Conservation (phyloP, 345 rosid species). For the Salix caprea region DNA sequence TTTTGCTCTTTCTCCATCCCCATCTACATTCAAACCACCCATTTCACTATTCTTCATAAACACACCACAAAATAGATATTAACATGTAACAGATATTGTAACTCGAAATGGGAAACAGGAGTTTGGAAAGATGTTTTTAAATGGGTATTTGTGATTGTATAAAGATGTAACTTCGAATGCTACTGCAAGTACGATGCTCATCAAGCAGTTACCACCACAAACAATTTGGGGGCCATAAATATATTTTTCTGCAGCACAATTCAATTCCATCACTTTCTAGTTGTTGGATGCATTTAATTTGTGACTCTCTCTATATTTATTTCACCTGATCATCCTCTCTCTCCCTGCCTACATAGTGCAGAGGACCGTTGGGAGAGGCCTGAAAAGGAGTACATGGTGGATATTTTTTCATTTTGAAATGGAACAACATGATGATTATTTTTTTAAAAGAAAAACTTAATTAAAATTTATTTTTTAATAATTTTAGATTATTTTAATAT, state of each 20-base stretch:
- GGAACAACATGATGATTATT: too few species aligned
- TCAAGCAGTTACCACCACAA: slow-evolving; percentile 17
- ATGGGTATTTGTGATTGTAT: slow-evolving; percentile 11
- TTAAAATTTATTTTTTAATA: too few species aligned
- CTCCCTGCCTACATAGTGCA: background rate
- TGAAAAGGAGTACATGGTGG: background rate
- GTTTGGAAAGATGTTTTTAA: background rate
- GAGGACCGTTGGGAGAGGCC: background rate
- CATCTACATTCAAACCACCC: slow-evolving; percentile 35
- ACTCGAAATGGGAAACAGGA: background rate
- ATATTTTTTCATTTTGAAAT: background rate
- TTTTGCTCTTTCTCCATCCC: slow-evolving; percentile 18
- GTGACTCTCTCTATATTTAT: slow-evolving; percentile 23
- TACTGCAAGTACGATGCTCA: too few species aligned
- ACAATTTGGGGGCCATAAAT: slow-evolving; percentile 46
- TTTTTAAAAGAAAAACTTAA: too few species aligned
- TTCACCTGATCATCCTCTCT: slow-evolving; percentile 24
- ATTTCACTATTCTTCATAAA: slow-evolving; percentile 28
- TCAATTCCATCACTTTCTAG: slow-evolving; percentile 45
- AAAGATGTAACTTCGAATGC: slow-evolving; percentile 14
- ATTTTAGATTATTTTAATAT: too few species aligned
- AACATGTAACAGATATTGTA: too few species aligned
- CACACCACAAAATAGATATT: slow-evolving; percentile 7
- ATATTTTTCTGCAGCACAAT: slow-evolving; percentile 31
- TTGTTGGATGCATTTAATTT: slow-evolving; percentile 68